Evolutionary conservation across 2,329 filamentous ascomycete species (phyloP).

Genomic region (Epichloe gansuensis): DNA sequence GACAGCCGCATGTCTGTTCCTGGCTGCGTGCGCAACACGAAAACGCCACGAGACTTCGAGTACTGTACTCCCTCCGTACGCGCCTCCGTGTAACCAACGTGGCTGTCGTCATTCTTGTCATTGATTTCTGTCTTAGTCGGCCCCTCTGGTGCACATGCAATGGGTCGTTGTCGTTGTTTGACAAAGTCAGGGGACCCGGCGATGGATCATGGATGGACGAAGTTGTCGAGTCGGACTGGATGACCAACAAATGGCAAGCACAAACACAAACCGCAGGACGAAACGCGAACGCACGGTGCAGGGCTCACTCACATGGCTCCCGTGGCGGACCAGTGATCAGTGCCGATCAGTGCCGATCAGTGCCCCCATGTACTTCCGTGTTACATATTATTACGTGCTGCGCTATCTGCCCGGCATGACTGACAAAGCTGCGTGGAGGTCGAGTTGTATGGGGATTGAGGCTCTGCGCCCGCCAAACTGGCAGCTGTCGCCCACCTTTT

Average conservation of each 20-base stretch:
- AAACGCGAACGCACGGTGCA: neutral
- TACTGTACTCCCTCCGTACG: too few relatives aligned
- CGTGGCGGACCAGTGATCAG: neutral
- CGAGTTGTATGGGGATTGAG: neutral
- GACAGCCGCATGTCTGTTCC: neutral
- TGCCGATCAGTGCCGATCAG: neutral
- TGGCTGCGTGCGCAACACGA: too few relatives aligned
- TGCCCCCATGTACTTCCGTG: neutral
- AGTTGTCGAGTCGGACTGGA: neutral
- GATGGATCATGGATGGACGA: neutral
- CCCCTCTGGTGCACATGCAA: neutral
- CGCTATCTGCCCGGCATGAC: neutral
- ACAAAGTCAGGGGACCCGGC: neutral
- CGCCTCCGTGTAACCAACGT: neutral
- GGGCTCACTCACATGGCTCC: neutral
- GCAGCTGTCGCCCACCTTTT: neutral
- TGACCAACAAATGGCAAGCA: neutral
- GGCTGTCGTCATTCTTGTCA: slow-evolving; percentile 1
- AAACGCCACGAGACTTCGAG: neutral
- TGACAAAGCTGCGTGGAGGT: neutral
- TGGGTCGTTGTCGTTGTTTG: neutral
- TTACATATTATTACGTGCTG: neutral
- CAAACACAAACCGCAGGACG: neutral
- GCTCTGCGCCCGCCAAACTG: slow-evolving; percentile 1
- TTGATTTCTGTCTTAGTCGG: neutral